Percentiles rank a stretch among this genome's conserved stretches.
Evolutionary conservation across 306 rosid species (phyloP).

Genomic region (Carpinus fangiana): DNA sequence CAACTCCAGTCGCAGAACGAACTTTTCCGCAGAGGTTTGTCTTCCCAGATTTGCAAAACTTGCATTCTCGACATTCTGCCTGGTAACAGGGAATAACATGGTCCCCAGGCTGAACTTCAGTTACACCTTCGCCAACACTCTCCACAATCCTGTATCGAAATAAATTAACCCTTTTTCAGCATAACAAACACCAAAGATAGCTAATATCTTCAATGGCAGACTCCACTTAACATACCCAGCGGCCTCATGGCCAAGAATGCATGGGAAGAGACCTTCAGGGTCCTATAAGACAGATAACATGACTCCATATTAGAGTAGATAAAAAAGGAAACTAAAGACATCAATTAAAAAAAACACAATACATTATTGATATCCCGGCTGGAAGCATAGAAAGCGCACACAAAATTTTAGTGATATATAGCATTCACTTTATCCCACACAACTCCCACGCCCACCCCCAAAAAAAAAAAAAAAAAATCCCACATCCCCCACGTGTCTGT

Average conservation of each 20-base stretch:
- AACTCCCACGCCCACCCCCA: not conserved
- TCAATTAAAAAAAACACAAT: not conserved
- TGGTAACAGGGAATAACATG: slow-evolving; percentile 97
- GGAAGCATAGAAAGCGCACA: not conserved
- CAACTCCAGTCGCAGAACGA: slow-evolving; percentile 86
- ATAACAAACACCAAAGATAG: not conserved
- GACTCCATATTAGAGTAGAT: slow-evolving; percentile 5
- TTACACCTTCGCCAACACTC: slow-evolving; percentile 94
- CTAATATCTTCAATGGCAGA: not conserved
- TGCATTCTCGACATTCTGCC: slow-evolving; percentile 94
- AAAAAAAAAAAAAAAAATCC: not conserved
- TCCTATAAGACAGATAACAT: slow-evolving; percentile 51
- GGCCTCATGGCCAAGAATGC: slow-evolving; percentile 93
- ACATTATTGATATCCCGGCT: not conserved
- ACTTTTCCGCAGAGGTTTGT: slow-evolving; percentile 95
- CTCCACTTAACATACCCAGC: slow-evolving; percentile 51
- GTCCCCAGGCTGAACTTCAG: slow-evolving; percentile 79
- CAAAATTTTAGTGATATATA: not conserved
- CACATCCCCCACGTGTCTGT: not conserved
- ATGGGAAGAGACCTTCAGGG: slow-evolving; percentile 96
- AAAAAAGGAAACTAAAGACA: not conserved
- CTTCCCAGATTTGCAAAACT: slow-evolving; percentile 96
- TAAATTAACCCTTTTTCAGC: slow-evolving; percentile 1
- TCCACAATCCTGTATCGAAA: slow-evolving; percentile 71
- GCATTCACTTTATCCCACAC: not conserved